A percentile compares a stretch with the other conserved stretches of the same genome.
These are phyloP conservation scores for Elsinoe ampelina DNA, from an alignment of 2,329 filamentous ascomycete genomes.

Conservation along the genomic window DNA sequence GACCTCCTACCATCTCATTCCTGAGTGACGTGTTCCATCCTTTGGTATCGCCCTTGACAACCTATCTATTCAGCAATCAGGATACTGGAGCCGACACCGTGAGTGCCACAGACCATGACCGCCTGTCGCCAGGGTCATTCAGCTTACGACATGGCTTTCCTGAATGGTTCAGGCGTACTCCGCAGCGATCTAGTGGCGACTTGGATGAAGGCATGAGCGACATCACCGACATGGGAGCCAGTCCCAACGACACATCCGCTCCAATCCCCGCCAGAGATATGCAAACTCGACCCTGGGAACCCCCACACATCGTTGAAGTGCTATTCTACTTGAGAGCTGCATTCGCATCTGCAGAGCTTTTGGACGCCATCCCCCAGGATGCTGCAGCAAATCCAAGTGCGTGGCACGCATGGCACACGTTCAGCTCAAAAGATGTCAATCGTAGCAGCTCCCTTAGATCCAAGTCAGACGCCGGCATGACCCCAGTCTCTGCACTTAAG, in stretches of 20 bases:
- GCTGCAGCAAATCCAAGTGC: slow-evolving; percentile 83
- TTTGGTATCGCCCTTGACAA: slow-evolving; percentile 84
- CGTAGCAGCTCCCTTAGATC: background rate
- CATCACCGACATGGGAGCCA: background rate
- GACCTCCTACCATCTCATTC: slow-evolving; percentile 80
- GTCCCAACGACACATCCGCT: background rate
- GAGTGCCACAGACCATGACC: slow-evolving; percentile 73
- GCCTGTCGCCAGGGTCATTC: slow-evolving; percentile 80
- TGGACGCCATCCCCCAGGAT: slow-evolving; percentile 71
- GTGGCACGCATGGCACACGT: slow-evolving; percentile 84
- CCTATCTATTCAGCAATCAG: slow-evolving; percentile 81
- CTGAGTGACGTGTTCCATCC: slow-evolving; percentile 92
- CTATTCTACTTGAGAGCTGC: slow-evolving; percentile 72
- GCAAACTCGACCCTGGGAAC: background rate
- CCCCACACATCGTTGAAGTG: slow-evolving; percentile 6
- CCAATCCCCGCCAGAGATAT: background rate
- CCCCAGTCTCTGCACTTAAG: slow-evolving; percentile 19
- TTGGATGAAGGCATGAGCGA: background rate
- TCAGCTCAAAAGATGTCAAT: slow-evolving; percentile 36
- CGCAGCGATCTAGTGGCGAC: slow-evolving; percentile 12
- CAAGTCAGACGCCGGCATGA: slow-evolving; percentile 16
- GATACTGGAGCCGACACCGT: slow-evolving; percentile 66
- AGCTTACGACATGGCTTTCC: slow-evolving; percentile 86
- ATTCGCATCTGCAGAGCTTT: slow-evolving; percentile 66
- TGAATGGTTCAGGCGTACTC: slow-evolving; percentile 60